Percentiles rank a stretch among this genome's conserved stretches.
phyloP scores from a whole-genome alignment of 1,284 basidiomycete genomes.

The Meripilus lineatus region DNA sequence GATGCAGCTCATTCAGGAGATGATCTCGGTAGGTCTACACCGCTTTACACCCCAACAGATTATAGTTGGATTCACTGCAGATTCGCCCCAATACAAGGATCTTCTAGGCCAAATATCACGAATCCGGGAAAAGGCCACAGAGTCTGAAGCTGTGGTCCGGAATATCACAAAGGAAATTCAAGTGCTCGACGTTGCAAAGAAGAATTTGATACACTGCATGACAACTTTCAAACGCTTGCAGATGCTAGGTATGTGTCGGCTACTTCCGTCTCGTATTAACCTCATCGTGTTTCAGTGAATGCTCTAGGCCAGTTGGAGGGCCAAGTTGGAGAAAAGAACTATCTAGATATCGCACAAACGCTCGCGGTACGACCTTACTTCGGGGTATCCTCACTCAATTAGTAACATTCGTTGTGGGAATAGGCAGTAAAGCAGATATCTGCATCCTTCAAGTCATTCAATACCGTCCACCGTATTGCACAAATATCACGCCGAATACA shows the following conservation, averaged over 20 bases:
- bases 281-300: slow-evolving; percentile 50
- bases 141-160: slow-evolving; percentile 93
- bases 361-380: slow-evolving; percentile 53
- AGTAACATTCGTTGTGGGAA: neutral
- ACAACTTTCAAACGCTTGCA: slow-evolving; percentile 88
- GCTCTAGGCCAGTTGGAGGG: slow-evolving; percentile 79
- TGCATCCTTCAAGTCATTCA: slow-evolving; percentile 71
- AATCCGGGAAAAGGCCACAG: slow-evolving; percentile 92
- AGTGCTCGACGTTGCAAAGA: slow-evolving; percentile 90
- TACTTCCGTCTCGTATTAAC: slow-evolving; percentile 4
- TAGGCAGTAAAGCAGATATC: slow-evolving; percentile 88
- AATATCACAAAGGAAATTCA: slow-evolving; percentile 98
- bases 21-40: slow-evolving; percentile 72
- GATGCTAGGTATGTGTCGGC: slow-evolving; percentile 74
- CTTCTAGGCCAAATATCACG: slow-evolving; percentile 90
- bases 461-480: slow-evolving; percentile 69
- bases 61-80: neutral
- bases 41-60: neutral
- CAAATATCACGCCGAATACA: slow-evolving; percentile 77
- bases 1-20: slow-evolving; percentile 88
- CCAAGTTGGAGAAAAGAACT: slow-evolving; percentile 72
- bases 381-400: neutral
- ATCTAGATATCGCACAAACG: slow-evolving; percentile 80
- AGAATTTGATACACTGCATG: slow-evolving; percentile 87
- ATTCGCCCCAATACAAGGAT: slow-evolving; percentile 59